phyloP scores from a whole-genome alignment of 2,329 filamentous ascomycete genomes.

The Exophiala aquamarina region DNA sequence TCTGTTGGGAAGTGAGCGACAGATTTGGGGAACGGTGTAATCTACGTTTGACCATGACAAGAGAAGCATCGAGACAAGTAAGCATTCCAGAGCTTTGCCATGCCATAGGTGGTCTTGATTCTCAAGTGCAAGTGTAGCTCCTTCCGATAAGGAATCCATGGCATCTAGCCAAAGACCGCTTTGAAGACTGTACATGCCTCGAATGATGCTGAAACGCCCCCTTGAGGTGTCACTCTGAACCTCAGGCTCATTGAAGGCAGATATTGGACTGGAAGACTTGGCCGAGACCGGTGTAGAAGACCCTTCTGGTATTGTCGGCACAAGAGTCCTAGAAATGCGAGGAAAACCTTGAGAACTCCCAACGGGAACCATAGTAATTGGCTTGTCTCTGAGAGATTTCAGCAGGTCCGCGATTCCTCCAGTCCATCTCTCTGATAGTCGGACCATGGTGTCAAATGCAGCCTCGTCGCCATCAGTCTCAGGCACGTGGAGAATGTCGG shows the following conservation, averaged over 20 bases:
- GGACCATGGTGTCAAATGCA: slow-evolving; percentile 10
- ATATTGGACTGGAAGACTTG: slow-evolving; percentile 10
- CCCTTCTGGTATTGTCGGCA: neutral
- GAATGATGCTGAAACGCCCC: slow-evolving; percentile 23
- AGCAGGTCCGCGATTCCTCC: slow-evolving; percentile 2
- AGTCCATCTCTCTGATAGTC: slow-evolving; percentile 5
- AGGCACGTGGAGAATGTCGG: slow-evolving; percentile 10
- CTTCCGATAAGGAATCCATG: slow-evolving; percentile 77
- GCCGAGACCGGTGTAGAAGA: slow-evolving; percentile 11
- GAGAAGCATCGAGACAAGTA: slow-evolving; percentile 77
- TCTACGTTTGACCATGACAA: slow-evolving; percentile 81
- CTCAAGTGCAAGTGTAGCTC: slow-evolving; percentile 71
- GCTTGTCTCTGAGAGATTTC: slow-evolving; percentile 16
- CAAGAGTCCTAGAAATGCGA: slow-evolving; percentile 10
- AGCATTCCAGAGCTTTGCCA: slow-evolving; percentile 88
- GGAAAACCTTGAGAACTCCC: slow-evolving; percentile 4
- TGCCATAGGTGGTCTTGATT: slow-evolving; percentile 96
- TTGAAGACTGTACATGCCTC: slow-evolving; percentile 55
- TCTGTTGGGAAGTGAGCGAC: slow-evolving; percentile 19
- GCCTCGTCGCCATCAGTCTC: slow-evolving; percentile 8
- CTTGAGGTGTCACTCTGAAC: slow-evolving; percentile 19
- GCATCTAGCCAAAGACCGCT: slow-evolving; percentile 90
- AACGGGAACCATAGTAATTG: slow-evolving; percentile 24
- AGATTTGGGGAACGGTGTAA: slow-evolving; percentile 50
- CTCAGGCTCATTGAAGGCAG: slow-evolving; percentile 4